Conservation (phyloP, 2,329 filamentous ascomycete species). For the Trichocomaceae sp. region DNA sequence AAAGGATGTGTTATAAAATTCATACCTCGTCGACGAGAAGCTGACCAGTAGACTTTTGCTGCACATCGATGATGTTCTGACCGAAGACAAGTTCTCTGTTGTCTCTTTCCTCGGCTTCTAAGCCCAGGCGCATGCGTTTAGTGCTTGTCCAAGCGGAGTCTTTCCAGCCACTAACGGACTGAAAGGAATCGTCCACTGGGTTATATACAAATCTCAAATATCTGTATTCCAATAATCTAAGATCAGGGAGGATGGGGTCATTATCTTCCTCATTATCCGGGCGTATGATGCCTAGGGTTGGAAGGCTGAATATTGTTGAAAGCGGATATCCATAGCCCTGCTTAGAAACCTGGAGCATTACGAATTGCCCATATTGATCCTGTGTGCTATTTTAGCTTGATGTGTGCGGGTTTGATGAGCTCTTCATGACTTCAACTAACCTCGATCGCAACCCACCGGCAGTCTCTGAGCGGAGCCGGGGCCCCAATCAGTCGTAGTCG, state of each 20-base stretch:
- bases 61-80: slow-evolving; percentile 82
- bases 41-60: slow-evolving; percentile 76
- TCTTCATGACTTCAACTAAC: slow-evolving; percentile 43
- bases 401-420: not conserved
- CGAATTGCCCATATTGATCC: slow-evolving; percentile 95
- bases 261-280: slow-evolving; percentile 62
- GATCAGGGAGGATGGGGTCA: slow-evolving; percentile 67
- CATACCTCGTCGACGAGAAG: slow-evolving; percentile 79
- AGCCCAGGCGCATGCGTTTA: slow-evolving; percentile 64
- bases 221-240: slow-evolving; percentile 81
- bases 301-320: slow-evolving; percentile 51
- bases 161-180: slow-evolving; percentile 85
- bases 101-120: slow-evolving; percentile 83
- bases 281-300: slow-evolving; percentile 52
- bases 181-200: slow-evolving; percentile 79
- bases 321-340: slow-evolving; percentile 56
- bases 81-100: slow-evolving; percentile 82
- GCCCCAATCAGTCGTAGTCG: slow-evolving; percentile 69
- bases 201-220: slow-evolving; percentile 93
- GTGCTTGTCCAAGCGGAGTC: slow-evolving; percentile 83
- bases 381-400: slow-evolving; percentile 36
- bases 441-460: slow-evolving; percentile 89
- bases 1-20: slow-evolving; percentile 5
- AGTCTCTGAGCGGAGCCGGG: slow-evolving; percentile 61
- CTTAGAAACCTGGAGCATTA: slow-evolving; percentile 61